A percentile compares a stretch with the other conserved stretches of the same genome.
These are phyloP conservation scores for Lactifluus piperatus DNA, from an alignment of 768 basidiomycete species.

Conservation along the genomic window DNA sequence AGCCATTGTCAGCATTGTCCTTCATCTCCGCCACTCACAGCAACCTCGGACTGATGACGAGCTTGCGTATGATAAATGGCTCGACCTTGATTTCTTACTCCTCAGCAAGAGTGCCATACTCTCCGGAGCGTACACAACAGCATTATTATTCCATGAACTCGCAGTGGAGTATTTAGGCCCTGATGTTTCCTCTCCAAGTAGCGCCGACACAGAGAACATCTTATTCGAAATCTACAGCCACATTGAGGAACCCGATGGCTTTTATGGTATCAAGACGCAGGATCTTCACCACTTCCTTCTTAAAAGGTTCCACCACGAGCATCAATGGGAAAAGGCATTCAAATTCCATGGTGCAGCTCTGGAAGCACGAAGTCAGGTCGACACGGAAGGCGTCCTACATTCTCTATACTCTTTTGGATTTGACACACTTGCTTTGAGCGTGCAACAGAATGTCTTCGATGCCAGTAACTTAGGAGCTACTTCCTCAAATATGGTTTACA, in stretches of 20 bases:
- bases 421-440: constrained; percentile 71
- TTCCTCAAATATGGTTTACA: constrained; percentile 52
- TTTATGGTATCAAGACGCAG: constrained; percentile 82
- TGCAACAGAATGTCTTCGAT: constrained; percentile 41
- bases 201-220: constrained; percentile 47
- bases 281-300: constrained; percentile 77
- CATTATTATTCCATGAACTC: constrained; percentile 82
- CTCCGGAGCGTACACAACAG: constrained; percentile 83
- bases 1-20: constrained; percentile 62
- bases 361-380: constrained; percentile 47
- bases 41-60: constrained; percentile 32
- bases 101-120: constrained; percentile 64
- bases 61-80: constrained; percentile 69
- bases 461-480: constrained; percentile 23
- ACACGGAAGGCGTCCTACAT: constrained; percentile 59
- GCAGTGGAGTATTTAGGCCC: constrained; percentile 41
- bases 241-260: constrained; percentile 97
- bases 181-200: constrained; percentile 25
- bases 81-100: constrained; percentile 63
- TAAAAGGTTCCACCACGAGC: constrained; percentile 85
- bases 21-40: constrained; percentile 69
- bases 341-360: constrained; percentile 79
- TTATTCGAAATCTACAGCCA: constrained; percentile 90
- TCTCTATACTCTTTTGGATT: constrained; percentile 89
- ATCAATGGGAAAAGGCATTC: constrained; percentile 88